Evolutionary conservation across 352 stramenopile species (phyloP).

Genomic region (Aphanomyces stellatus): DNA sequence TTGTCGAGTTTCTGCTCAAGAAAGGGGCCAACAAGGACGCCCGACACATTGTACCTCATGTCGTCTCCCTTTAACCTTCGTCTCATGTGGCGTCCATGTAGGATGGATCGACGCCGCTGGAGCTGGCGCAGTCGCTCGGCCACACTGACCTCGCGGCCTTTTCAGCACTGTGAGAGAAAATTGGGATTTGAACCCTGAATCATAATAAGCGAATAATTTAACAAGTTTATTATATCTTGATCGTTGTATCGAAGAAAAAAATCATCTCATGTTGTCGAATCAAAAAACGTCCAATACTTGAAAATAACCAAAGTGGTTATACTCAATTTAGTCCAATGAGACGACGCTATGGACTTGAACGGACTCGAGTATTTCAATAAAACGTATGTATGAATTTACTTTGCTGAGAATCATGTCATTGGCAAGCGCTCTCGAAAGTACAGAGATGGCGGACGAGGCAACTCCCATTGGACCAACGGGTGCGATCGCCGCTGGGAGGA

Average conservation of each 20-base stretch:
- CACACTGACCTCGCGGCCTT: too few relatives aligned
- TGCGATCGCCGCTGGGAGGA: neutral
- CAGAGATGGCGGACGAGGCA: neutral
- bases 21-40: neutral
- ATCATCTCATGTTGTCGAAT: too few relatives aligned
- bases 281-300: too few relatives aligned
- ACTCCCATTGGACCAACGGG: neutral
- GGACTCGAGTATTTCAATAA: neutral
- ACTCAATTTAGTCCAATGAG: too few relatives aligned
- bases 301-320: too few relatives aligned
- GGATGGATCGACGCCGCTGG: neutral
- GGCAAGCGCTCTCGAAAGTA: neutral
- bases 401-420: neutral
- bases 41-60: neutral
- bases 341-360: too few relatives aligned
- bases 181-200: too few relatives aligned
- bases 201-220: too few relatives aligned
- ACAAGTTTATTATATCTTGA: too few relatives aligned
- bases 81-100: neutral
- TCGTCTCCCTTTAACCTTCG: neutral
- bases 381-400: neutral
- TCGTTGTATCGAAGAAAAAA: too few relatives aligned
- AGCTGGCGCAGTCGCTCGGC: neutral
- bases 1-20: conserved; percentile 4
- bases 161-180: too few relatives aligned